Conservation (phyloP, 805 yeast genomes). For the Spathaspora gorwiae region DNA sequence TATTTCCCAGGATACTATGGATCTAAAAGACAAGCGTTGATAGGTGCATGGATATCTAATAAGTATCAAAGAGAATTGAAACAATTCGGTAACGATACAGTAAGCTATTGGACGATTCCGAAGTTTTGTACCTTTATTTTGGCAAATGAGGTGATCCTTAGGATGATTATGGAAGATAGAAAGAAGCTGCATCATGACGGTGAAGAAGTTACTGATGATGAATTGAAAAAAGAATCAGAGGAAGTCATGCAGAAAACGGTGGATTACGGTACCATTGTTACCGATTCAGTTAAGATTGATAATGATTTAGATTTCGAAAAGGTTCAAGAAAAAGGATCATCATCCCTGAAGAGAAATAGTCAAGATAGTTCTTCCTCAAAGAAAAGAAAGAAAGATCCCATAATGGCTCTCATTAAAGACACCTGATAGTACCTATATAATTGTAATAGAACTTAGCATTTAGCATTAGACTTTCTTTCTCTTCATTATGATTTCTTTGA, state of each 20-base stretch:
- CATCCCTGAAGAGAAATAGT: too few species aligned
- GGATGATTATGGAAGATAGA: constrained; percentile 46
- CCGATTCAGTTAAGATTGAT: constrained; percentile 25
- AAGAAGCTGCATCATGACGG: background rate
- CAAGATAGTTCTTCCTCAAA: too few species aligned
- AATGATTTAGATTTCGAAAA: constrained; percentile 20
- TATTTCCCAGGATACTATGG: constrained; percentile 63
- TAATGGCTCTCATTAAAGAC: too few species aligned
- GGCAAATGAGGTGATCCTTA: constrained; percentile 57
- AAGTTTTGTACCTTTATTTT: constrained; percentile 56
- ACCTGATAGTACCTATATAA: too few species aligned
- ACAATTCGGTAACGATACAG: constrained; percentile 25
- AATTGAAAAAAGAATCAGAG: constrained; percentile 38
- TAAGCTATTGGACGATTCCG: constrained; percentile 57
- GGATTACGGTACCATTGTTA: constrained; percentile 42
- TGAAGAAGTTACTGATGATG: constrained; percentile 8
- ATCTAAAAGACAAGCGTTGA: constrained; percentile 47
- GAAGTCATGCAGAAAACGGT: constrained; percentile 42
- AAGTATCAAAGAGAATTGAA: constrained; percentile 26
- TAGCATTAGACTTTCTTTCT: too few species aligned
- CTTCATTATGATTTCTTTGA: too few species aligned
- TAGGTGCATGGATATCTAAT: constrained; percentile 41
- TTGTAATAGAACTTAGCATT: too few species aligned
- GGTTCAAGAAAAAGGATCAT: too few species aligned
- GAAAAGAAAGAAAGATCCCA: too few species aligned